These are phyloP conservation scores for Cicer judaicum DNA, from an alignment of 306 rosid species.

Conservation along the genomic window DNA sequence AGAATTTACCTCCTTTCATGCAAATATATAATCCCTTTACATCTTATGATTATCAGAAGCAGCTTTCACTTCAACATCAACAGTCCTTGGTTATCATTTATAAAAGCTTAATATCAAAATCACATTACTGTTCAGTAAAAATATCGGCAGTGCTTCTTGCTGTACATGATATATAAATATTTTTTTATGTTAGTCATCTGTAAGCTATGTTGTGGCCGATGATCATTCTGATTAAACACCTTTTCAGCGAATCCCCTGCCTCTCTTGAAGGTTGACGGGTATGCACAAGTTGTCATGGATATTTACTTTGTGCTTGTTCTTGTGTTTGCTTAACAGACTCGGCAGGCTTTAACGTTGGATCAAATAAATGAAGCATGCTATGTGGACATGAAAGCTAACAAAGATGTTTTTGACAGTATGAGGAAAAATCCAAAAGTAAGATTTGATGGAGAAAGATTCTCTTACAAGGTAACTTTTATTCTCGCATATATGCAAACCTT, in stretches of 20 bases:
- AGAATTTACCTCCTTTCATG: slow-evolving; percentile 14
- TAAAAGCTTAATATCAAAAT: slow-evolving; percentile 2
- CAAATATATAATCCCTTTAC: background rate
- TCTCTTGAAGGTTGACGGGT: slow-evolving; percentile 1
- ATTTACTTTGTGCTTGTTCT: slow-evolving; percentile 8
- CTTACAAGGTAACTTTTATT: slow-evolving; percentile 75
- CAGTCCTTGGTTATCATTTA: slow-evolving; percentile 2
- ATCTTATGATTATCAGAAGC: background rate
- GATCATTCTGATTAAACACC: background rate
- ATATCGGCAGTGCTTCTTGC: background rate
- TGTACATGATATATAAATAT: background rate
- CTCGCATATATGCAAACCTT: background rate
- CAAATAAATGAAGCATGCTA: slow-evolving; percentile 84
- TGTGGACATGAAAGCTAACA: slow-evolving; percentile 84
- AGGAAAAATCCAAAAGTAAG: slow-evolving; percentile 88
- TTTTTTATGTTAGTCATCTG: slow-evolving; percentile 12
- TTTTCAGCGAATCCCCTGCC: background rate
- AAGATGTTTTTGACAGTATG: slow-evolving; percentile 86
- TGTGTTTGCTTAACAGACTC: slow-evolving; percentile 63
- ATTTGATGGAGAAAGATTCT: slow-evolving; percentile 82
- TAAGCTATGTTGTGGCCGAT: slow-evolving; percentile 9
- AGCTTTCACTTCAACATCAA: background rate
- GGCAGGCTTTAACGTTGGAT: slow-evolving; percentile 78
- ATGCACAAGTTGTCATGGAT: slow-evolving; percentile 10
- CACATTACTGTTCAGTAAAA: background rate